Evolutionary conservation across 2,329 filamentous ascomycete genomes (phyloP).

Genomic region (Xylaria sp.): DNA sequence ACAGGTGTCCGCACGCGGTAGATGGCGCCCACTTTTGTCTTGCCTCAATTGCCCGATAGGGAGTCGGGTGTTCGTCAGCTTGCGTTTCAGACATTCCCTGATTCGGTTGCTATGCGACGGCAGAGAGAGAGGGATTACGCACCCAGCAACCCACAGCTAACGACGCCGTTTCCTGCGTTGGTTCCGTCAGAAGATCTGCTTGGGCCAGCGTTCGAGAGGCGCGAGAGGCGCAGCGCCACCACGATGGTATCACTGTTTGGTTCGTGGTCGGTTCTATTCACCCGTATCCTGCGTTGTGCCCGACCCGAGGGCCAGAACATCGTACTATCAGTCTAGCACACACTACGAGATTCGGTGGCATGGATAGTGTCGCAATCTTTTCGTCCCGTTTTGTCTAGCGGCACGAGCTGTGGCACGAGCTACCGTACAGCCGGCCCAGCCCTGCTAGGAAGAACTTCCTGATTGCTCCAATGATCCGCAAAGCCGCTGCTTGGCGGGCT

Average conservation of each 20-base stretch:
- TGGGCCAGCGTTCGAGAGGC: neutral
- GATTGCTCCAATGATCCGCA: constrained; percentile 18
- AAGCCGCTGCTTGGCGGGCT: constrained; percentile 7
- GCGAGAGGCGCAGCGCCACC: neutral
- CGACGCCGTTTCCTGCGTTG: neutral
- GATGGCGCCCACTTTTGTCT: neutral
- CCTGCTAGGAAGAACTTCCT: constrained; percentile 8
- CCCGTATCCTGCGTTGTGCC: no score
- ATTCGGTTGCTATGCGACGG: constrained; percentile 6
- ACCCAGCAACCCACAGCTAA: neutral
- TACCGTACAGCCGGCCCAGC: neutral
- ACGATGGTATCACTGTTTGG: neutral
- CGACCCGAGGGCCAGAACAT: neutral
- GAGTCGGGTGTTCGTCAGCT: neutral
- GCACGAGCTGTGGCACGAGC: neutral
- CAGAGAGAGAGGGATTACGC: no score
- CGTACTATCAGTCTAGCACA: no score
- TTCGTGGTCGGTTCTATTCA: neutral
- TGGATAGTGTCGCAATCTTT: no score
- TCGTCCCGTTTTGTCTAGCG: neutral
- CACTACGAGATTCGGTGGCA: no score
- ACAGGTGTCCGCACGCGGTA: no score
- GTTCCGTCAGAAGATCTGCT: no score
- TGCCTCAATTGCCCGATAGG: neutral
- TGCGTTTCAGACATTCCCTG: constrained; percentile 7